These are phyloP conservation scores for Fraxinus velutina DNA, from an alignment of 305 asterid species.

Conservation along the genomic window DNA sequence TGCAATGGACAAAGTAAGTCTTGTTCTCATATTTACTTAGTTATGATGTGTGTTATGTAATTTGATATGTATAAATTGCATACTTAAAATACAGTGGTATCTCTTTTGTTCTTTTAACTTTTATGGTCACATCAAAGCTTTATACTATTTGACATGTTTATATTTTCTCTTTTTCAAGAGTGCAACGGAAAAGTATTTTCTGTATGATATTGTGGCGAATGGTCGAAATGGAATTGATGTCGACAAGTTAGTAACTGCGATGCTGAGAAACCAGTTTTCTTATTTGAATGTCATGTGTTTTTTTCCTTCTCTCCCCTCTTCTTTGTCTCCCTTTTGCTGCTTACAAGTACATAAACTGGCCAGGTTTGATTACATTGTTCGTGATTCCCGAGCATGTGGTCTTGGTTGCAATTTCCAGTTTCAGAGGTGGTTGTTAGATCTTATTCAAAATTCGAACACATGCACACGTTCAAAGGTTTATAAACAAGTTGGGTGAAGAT, in stretches of 20 bases:
- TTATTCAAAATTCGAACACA: conserved; percentile 12
- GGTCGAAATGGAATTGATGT: conserved; percentile 95
- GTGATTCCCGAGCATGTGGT: conserved; percentile 89
- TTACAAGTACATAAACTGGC: neutral
- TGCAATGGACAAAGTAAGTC: conserved; percentile 51
- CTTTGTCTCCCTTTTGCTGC: neutral
- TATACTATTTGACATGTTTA: conserved; percentile 5
- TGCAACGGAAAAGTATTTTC: conserved; percentile 65
- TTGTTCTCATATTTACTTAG: neutral
- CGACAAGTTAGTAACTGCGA: conserved; percentile 75
- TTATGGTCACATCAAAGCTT: neutral
- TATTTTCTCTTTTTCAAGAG: conserved; percentile 45
- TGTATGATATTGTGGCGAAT: conserved; percentile 95
- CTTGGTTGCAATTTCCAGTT: conserved; percentile 87
- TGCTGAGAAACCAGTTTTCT: conserved; percentile 10
- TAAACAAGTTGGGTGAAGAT: neutral
- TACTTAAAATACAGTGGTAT: neutral
- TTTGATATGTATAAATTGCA: neutral
- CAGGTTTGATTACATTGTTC: conserved; percentile 88
- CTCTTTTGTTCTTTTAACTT: neutral
- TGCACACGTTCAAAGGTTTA: neutral
- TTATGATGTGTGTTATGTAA: neutral
- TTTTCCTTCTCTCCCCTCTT: neutral
- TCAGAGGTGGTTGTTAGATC: conserved; percentile 45
- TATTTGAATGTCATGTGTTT: conserved; percentile 8